phyloP scores from a whole-genome alignment of 208 protist genomes.

The Leishmania tropica region DNA sequence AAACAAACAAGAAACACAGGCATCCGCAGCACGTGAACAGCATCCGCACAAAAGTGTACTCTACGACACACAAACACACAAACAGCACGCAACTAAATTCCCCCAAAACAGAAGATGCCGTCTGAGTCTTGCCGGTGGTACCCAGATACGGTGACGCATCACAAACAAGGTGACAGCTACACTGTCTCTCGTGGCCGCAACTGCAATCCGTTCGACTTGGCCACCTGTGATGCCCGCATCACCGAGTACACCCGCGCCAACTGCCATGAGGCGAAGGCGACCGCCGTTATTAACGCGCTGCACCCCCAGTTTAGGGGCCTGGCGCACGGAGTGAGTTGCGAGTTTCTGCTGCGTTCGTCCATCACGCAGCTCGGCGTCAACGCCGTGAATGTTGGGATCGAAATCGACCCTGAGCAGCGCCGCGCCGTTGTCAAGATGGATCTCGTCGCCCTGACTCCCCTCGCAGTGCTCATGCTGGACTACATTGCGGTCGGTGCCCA shows the following conservation, averaged over 20 bases:
- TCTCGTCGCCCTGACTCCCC: conserved; percentile 73
- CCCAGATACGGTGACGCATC: conserved; percentile 79
- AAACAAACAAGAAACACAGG: not conserved
- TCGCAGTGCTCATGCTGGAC: conserved; percentile 89
- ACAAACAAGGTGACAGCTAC: conserved; percentile 64
- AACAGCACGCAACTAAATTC: not conserved
- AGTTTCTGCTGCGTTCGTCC: conserved; percentile 89
- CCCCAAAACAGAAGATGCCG: conserved; percentile 33
- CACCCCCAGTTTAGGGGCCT: conserved; percentile 87
- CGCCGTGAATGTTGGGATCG: conserved; percentile 62
- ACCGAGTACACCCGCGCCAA: conserved; percentile 35
- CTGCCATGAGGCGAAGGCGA: conserved; percentile 38
- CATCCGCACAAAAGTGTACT: not conserved
- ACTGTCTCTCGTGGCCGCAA: conserved; percentile 64
- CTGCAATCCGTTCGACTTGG: conserved; percentile 79
- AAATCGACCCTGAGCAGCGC: conserved; percentile 43
- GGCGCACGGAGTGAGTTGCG: conserved; percentile 45
- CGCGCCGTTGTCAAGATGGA: conserved; percentile 55
- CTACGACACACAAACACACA: not conserved
- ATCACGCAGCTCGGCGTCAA: conserved; percentile 92
- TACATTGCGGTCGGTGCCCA: conserved; percentile 70
- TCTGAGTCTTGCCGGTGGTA: conserved; percentile 75
- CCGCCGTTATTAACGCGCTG: conserved; percentile 46
- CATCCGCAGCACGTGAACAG: not conserved
- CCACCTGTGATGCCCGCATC: conserved; percentile 71